Percentiles rank a stretch among this genome's conserved stretches.
phyloP scores from a whole-genome alignment of 306 rosid genomes.

The Dryas octopetala region DNA sequence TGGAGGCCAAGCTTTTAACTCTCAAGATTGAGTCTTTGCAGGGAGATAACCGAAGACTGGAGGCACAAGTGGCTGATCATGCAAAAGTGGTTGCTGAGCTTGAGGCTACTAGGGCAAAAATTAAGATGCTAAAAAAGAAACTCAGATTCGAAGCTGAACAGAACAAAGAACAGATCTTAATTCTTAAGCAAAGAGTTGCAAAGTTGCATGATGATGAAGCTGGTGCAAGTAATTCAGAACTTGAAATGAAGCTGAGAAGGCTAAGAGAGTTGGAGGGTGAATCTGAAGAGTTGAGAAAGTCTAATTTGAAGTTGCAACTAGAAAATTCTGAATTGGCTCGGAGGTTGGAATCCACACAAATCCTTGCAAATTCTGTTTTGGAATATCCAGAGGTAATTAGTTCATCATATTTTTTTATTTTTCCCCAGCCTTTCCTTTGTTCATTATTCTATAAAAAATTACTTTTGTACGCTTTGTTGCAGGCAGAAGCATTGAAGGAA shows the following conservation, averaged over 20 bases:
- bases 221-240: conserved; percentile 31
- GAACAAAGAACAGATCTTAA: conserved; percentile 59
- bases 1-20: conserved; percentile 78
- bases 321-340: conserved; percentile 63
- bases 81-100: conserved; percentile 57
- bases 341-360: conserved; percentile 76
- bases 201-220: conserved; percentile 66
- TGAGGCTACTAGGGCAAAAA: conserved; percentile 62
- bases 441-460: conserved; percentile 1
- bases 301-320: conserved; percentile 49
- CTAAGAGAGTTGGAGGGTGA: conserved; percentile 58
- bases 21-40: conserved; percentile 73
- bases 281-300: conserved; percentile 52
- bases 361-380: conserved; percentile 72
- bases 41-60: conserved; percentile 62
- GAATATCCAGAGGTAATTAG: conserved; percentile 64
- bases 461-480: conserved; percentile 21
- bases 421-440: not conserved
- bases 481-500: conserved; percentile 54
- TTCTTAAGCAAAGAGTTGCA: conserved; percentile 58
- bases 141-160: conserved; percentile 69
- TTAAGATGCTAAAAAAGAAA: conserved; percentile 68
- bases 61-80: conserved; percentile 50
- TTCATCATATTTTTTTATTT: not conserved
- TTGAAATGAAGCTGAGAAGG: conserved; percentile 44